These are phyloP conservation scores for Colletotrichum theobromicola DNA, from an alignment of 2,329 filamentous ascomycete genomes.

Conservation along the genomic window DNA sequence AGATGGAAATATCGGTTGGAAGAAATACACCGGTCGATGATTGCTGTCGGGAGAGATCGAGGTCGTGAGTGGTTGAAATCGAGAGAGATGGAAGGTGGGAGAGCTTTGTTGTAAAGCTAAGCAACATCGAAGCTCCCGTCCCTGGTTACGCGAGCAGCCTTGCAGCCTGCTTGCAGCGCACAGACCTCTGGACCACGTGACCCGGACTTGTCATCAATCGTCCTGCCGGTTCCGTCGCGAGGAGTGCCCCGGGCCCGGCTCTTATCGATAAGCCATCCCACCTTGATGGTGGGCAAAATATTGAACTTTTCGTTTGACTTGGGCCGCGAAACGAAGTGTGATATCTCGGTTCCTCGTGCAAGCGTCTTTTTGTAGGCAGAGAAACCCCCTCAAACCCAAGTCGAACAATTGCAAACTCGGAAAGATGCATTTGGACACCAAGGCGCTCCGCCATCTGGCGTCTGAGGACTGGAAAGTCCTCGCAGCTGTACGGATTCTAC, in stretches of 20 bases:
- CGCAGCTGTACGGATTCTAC: constrained; percentile 71
- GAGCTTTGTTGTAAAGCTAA: constrained; percentile 41
- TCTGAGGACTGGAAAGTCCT: constrained; percentile 95
- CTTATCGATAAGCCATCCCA: constrained; percentile 34
- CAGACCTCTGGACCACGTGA: constrained; percentile 1
- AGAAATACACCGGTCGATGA: constrained; percentile 1
- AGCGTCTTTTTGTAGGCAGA: background rate
- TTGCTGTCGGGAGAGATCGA: background rate
- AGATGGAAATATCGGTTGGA: background rate
- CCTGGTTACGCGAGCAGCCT: constrained; percentile 50
- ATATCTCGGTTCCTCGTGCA: background rate
- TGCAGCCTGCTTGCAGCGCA: constrained; percentile 35
- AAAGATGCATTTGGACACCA: constrained; percentile 93
- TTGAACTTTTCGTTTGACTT: background rate
- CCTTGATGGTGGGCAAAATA: constrained; percentile 16
- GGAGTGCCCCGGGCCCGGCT: background rate
- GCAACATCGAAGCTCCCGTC: constrained; percentile 30
- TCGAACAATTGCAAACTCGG: background rate
- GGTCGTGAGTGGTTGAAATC: constrained; percentile 20
- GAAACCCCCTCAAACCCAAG: background rate
- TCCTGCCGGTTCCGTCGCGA: background rate
- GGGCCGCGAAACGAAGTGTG: background rate
- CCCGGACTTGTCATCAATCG: background rate
- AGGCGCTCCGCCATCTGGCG: constrained; percentile 89
- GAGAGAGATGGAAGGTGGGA: constrained; percentile 41